Evolutionary conservation across 2,329 filamentous ascomycete genomes (phyloP).

Genomic region (Colletotrichum zoysiae): DNA sequence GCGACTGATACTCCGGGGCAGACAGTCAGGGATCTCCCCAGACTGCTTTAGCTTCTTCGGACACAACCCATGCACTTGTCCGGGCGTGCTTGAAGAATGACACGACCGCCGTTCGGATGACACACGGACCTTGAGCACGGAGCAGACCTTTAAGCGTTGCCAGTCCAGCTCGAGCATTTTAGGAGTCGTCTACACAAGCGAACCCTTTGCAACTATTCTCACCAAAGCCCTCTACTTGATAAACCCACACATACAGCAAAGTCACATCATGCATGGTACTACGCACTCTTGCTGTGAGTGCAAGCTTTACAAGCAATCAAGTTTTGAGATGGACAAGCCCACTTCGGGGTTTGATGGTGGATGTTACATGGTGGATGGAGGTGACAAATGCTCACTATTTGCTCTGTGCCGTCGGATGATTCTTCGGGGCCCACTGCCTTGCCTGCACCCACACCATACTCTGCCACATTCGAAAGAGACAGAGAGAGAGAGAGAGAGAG

Average conservation of each 20-base stretch:
- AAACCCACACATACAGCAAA: background rate
- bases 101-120: slow-evolving; percentile 34
- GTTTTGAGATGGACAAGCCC: slow-evolving; percentile 21
- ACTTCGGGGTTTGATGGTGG: slow-evolving; percentile 21
- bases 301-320: slow-evolving; percentile 25
- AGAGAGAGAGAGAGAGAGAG: background rate
- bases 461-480: background rate
- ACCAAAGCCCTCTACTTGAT: background rate
- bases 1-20: slow-evolving; percentile 39
- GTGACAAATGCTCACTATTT: slow-evolving; percentile 35
- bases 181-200: background rate
- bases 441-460: slow-evolving; percentile 32
- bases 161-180: background rate
- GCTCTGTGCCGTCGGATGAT: slow-evolving; percentile 33
- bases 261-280: slow-evolving; percentile 7
- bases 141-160: slow-evolving; percentile 16
- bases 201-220: slow-evolving; percentile 2
- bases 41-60: slow-evolving; percentile 38
- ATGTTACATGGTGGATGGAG: slow-evolving; percentile 27
- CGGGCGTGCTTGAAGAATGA: slow-evolving; percentile 38
- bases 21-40: slow-evolving; percentile 35
- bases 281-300: slow-evolving; percentile 1
- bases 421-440: slow-evolving; percentile 37
- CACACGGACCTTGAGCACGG: slow-evolving; percentile 29
- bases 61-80: slow-evolving; percentile 25